phyloP scores from a whole-genome alignment of 164 flowering plant genomes.

The Taxillus chinensis region DNA sequence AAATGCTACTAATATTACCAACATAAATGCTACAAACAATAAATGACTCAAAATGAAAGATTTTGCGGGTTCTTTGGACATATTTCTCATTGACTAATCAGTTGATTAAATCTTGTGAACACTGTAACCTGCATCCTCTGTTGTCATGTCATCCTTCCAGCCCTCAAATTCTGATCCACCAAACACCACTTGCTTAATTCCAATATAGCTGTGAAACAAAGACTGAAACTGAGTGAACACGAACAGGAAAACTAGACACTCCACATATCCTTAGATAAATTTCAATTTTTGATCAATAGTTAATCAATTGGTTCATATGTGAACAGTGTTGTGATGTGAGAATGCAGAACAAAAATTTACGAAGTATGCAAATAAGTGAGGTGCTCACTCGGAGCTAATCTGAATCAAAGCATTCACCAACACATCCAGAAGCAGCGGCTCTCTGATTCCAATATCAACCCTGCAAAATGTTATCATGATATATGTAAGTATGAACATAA shows the following conservation, averaged over 20 bases:
- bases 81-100: no score
- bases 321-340: no score
- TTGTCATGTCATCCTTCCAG: slow-evolving; percentile 64
- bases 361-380: background rate
- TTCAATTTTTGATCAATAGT: no score
- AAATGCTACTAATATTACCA: no score
- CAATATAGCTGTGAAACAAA: slow-evolving; percentile 48
- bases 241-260: no score
- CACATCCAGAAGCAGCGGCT: slow-evolving; percentile 64
- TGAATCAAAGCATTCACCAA: slow-evolving; percentile 81
- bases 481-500: slow-evolving; percentile 7
- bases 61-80: no score
- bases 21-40: no score
- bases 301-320: no score
- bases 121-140: slow-evolving; percentile 74
- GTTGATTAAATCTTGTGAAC: slow-evolving; percentile 58
- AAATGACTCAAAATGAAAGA: no score
- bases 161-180: slow-evolving; percentile 78
- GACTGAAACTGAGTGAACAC: background rate
- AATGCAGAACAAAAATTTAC: no score
- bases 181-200: slow-evolving; percentile 78
- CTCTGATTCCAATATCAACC: slow-evolving; percentile 82
- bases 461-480: slow-evolving; percentile 23
- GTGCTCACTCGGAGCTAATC: slow-evolving; percentile 85
- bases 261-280: no score